Percentiles rank a stretch among this genome's conserved stretches.
Conservation (phyloP, 768 basidiomycete species). For the Pulveroboletus ravenelii region DNA sequence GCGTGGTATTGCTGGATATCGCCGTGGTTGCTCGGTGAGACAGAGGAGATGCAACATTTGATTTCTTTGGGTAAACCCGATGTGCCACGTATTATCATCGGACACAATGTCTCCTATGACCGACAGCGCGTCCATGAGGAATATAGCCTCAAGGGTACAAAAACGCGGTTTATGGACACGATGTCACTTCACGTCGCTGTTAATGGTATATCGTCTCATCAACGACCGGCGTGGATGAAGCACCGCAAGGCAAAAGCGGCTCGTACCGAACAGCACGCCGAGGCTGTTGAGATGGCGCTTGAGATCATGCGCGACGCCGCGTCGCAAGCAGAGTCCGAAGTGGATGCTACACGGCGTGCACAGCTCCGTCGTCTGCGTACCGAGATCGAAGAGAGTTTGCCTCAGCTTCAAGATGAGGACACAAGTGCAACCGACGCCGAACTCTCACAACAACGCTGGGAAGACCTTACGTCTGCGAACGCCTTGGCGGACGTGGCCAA, state of each 20-base stretch:
- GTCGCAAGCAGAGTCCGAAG: constrained; percentile 35
- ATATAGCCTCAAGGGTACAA: constrained; percentile 62
- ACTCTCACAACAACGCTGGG: constrained; percentile 66
- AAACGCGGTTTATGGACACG: constrained; percentile 86
- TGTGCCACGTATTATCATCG: constrained; percentile 66
- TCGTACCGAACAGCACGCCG: constrained; percentile 50
- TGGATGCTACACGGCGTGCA: constrained; percentile 33
- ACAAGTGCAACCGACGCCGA: constrained; percentile 40
- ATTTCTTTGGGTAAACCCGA: constrained; percentile 63
- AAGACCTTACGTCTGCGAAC: constrained; percentile 88
- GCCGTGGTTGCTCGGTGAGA: constrained; percentile 77
- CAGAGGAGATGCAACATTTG: constrained; percentile 56
- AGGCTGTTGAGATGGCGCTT: constrained; percentile 61
- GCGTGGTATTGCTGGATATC: constrained; percentile 97
- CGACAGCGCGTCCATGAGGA: constrained; percentile 79
- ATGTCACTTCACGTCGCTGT: constrained; percentile 94
- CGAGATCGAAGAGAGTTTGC: constrained; percentile 40
- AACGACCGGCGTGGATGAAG: constrained; percentile 89
- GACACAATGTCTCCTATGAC: constrained; percentile 96
- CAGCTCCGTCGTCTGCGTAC: constrained; percentile 37
- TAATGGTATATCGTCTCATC: constrained; percentile 90
- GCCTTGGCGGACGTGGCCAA: constrained; percentile 89
- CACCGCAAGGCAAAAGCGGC: constrained; percentile 67
- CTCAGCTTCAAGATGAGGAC: constrained; percentile 32
- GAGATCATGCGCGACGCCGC: constrained; percentile 44